phyloP scores from a whole-genome alignment of 257 asterid species.

The Avicennia marina region DNA sequence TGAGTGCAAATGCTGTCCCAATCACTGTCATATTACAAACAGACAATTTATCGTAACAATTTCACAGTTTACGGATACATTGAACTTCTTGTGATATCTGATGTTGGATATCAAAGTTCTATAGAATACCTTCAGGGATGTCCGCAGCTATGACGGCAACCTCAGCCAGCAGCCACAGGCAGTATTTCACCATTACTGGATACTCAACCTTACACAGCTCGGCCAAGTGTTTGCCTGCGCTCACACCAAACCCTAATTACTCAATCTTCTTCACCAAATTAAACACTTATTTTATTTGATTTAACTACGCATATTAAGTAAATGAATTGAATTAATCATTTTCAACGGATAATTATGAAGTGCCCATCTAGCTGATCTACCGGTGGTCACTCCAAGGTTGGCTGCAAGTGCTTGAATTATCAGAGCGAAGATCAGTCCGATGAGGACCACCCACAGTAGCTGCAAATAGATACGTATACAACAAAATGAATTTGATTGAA shows the following conservation, averaged over 20 bases:
- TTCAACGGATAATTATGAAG: no score
- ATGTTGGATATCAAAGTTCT: neutral
- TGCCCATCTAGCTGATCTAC: no score
- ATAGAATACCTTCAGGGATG: constrained; percentile 73
- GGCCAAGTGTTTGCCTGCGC: constrained; percentile 70
- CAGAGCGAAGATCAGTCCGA: constrained; percentile 87
- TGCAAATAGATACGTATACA: constrained; percentile 16
- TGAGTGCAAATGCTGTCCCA: constrained; percentile 91
- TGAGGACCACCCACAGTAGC: constrained; percentile 87
- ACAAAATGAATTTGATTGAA: neutral
- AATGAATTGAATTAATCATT: no score
- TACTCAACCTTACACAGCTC: constrained; percentile 83
- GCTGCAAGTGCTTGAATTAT: constrained; percentile 95
- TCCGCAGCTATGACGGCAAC: constrained; percentile 91
- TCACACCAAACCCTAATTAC: no score
- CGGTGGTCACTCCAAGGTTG: constrained; percentile 78
- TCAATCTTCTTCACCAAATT: no score
- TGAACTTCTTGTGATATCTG: no score
- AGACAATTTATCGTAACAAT: no score
- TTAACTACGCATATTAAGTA: no score
- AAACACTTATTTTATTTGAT: no score
- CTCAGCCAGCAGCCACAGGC: constrained; percentile 86
- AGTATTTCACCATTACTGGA: constrained; percentile 52
- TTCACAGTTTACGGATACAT: no score
- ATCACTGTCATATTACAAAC: constrained; percentile 50